Evolutionary conservation across 345 rosid genomes (phyloP).

Genomic region (Hypericum perforatum): DNA sequence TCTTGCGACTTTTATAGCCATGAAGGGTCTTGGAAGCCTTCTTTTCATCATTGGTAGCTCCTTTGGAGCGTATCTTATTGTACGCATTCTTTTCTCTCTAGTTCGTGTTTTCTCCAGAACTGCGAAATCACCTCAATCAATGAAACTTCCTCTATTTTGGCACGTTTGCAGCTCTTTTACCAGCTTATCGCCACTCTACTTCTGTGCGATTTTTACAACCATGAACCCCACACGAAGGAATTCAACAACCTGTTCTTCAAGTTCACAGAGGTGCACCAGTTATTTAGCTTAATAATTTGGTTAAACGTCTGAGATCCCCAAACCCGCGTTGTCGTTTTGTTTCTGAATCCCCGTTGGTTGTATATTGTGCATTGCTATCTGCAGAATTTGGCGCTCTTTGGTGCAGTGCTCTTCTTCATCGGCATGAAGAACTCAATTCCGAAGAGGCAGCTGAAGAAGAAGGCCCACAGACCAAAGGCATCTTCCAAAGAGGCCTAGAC

Average conservation of each 20-base stretch:
- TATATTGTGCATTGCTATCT: background rate
- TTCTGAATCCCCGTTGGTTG: too few relatives aligned
- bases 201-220: conserved; percentile 55
- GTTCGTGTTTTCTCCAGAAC: background rate
- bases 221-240: conserved; percentile 44
- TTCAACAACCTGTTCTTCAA: conserved; percentile 37
- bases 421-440: conserved; percentile 80
- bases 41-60: background rate
- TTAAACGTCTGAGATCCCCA: too few relatives aligned
- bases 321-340: too few relatives aligned
- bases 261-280: conserved; percentile 48
- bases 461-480: conserved; percentile 23
- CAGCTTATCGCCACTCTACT: conserved; percentile 24
- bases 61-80: background rate
- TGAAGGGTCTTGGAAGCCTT: conserved; percentile 1
- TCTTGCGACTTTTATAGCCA: background rate
- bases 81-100: background rate
- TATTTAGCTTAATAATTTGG: background rate
- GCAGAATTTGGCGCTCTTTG: conserved; percentile 64
- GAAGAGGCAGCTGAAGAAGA: conserved; percentile 49
- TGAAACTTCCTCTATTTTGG: background rate
- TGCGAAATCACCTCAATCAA: background rate
- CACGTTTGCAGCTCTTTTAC: conserved; percentile 43
- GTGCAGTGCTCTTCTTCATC: conserved; percentile 58
- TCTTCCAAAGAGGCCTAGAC: too few relatives aligned